Evolutionary conservation across 768 basidiomycete genomes (phyloP).

Genomic region (Saitozyma sp.): DNA sequence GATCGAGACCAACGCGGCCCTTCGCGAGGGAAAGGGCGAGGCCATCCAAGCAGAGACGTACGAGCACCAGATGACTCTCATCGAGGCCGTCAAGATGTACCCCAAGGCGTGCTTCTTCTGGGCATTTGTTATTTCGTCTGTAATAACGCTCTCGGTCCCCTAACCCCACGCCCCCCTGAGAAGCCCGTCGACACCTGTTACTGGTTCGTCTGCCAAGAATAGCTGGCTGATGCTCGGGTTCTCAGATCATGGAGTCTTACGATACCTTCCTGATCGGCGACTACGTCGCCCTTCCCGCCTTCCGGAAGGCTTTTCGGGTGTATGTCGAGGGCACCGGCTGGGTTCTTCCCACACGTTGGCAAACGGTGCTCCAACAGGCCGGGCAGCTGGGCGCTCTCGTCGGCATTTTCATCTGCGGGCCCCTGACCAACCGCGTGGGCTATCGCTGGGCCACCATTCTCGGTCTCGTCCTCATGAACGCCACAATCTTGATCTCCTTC

Average conservation of each 20-base stretch:
- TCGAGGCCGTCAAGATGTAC: conserved; percentile 39
- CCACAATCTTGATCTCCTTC: conserved; percentile 40
- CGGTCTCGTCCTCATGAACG: conserved; percentile 37
- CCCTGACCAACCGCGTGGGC: conserved; percentile 34
- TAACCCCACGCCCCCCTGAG: too few relatives aligned
- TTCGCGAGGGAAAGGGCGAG: conserved; percentile 20
- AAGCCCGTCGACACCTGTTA: too few relatives aligned
- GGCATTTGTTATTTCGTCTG: conserved; percentile 42
- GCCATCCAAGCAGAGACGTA: conserved; percentile 39
- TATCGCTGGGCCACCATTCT: conserved; percentile 38
- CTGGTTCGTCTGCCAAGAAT: too few relatives aligned
- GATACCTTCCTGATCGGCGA: conserved; percentile 41
- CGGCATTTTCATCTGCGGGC: conserved; percentile 40
- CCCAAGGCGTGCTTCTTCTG: conserved; percentile 50
- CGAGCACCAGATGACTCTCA: conserved; percentile 39
- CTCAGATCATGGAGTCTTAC: conserved; percentile 34
- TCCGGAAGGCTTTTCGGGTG: conserved; percentile 11
- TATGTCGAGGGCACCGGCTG: conserved; percentile 1
- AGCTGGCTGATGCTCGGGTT: too few relatives aligned
- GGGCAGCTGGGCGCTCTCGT: conserved; percentile 41
- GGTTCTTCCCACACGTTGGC: conserved; percentile 35
- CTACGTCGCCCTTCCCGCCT: conserved; percentile 38
- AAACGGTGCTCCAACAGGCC: conserved; percentile 29
- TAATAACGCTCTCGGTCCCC: background rate
- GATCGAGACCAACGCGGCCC: background rate